Evolutionary conservation across 1,284 basidiomycete species (phyloP), one percentile per base, ranked within the genome.

Genomic region (Volvariella volvacea): DNA sequence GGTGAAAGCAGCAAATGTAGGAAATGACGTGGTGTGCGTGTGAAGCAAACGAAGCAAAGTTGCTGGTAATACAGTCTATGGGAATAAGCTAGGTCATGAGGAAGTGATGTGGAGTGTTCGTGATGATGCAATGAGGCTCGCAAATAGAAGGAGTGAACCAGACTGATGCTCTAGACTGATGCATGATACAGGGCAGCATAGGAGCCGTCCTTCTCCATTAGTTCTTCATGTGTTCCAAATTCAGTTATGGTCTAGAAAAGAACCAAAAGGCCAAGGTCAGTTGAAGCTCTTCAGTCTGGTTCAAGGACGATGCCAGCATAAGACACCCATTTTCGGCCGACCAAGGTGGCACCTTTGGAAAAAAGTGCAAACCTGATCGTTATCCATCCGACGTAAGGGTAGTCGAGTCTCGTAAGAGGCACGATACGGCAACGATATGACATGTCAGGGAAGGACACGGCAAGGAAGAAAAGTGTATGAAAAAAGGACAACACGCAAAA

Each of bases 201-300:
- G 41, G 79, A 64, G 41, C 82, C 80, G 50, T 76, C 69, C 52
- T 64, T 70, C 46, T 59, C 58, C 54, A 92, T 70, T 43, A 91
- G 68, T 50, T 89, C 80, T 50, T 82, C 73, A 55, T 91, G 88
- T 14, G 80, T 79, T 16, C 88, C 88, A 56, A 87, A 84, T 64
- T 91, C 88, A 38, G 75, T 74, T 55, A 91, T 84, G 2, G 77
- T 80, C 84, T 89, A 52, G 39, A 49, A 41, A 42, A 37, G 37
- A 41, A 25, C 30, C 42, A 40, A 46, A 44, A 45, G 47, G 55
- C 47, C 14, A 37, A n/a, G 32, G 25, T 28, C 6, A 28, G 25
- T 12, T 12, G 12, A 12, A 28, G 25, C 12, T 28, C 25, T 28
- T 28, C 25, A 6, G 25, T 28, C 25, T 6, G 12, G 25, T 6